Percentiles rank a stretch among this genome's conserved stretches.
These are phyloP conservation scores for Chaetoceros tenuissimus DNA, from an alignment of 108 stramenopile genomes.

Conservation along the genomic window DNA sequence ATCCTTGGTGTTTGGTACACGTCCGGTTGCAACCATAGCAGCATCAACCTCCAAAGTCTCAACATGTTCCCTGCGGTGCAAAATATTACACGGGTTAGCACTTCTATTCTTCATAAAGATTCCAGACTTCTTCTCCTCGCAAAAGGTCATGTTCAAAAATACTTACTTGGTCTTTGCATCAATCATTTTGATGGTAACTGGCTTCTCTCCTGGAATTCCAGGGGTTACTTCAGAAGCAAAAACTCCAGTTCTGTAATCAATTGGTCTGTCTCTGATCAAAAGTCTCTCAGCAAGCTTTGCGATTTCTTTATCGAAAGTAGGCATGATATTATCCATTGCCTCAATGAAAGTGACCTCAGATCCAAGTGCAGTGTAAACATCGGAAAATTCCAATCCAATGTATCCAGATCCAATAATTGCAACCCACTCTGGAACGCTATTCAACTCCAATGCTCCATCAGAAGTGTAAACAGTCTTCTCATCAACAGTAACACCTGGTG, in stretches of 20 bases:
- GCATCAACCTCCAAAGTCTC: conserved; percentile 97
- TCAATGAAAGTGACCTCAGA: conserved; percentile 97
- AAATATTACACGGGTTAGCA: too few species aligned
- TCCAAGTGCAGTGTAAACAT: conserved; percentile 97
- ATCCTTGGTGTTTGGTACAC: conserved; percentile 91
- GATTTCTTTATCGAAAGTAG: conserved; percentile 95
- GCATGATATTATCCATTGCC: conserved; percentile 90
- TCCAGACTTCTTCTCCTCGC: too few species aligned
- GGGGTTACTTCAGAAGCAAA: conserved; percentile 94
- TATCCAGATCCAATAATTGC: conserved; percentile 98
- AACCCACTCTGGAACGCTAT: conserved; percentile 92
- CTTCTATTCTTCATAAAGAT: too few species aligned
- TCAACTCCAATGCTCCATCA: conserved; percentile 89
- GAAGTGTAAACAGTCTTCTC: conserved; percentile 98
- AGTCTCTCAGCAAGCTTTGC: conserved; percentile 94
- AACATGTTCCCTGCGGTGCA: conserved; percentile 69
- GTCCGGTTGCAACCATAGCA: conserved; percentile 97
- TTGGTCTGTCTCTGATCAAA: conserved; percentile 86
- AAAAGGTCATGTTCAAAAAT: not conserved
- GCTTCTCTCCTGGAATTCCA: conserved; percentile 92
- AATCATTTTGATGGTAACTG: conserved; percentile 98
- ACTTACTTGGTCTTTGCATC: conserved; percentile 95
- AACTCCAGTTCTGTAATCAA: conserved; percentile 90
- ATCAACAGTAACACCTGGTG: conserved; percentile 90
- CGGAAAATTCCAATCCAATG: conserved; percentile 97